Base-by-base conservation (phyloP, 2,329 filamentous ascomycete species). In the Dactylonectria estremocensis region DNA sequence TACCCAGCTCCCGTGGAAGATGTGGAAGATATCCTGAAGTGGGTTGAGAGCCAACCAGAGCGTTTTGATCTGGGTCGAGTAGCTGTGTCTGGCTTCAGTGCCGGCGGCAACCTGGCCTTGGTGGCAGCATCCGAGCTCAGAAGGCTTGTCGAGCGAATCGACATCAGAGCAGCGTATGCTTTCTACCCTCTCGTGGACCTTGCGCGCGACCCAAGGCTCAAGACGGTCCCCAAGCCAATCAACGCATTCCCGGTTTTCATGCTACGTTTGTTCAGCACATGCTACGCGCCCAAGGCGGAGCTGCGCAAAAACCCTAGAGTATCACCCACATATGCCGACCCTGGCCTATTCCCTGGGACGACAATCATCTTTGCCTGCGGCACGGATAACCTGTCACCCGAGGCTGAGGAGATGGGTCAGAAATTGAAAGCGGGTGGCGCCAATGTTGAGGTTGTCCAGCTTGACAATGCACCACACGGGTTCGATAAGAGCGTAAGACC, bases 81-180 rank as follows among this genome's bases (percentile, higher is more conserved):
- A 8, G 60, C 49, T 3, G 60, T 67, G 10, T 64, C 65, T 2
- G 65, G 65, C 1, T 67, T 67, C 48, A 64, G 60, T 9, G 54
- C 65, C n/a, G 65, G 65, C 3, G 65, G 54, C 2, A 50, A 35
- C 6, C n/a, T 67, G 11, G 60, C 65, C 11, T 28, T 67, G 5
- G 65, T 62, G 5, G 54, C 54, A 5, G 59, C 64, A 3, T 57
- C 50, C 11, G 37, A 37, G 1, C 28, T 63, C 16, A 53, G 61
- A 43, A 20, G 13, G 5, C 24, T 5, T 5, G 6, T 64, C 18
- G 6, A 20, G 11, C 3, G 33, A 7, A 55, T 63, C 20, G 6
- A 37, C 6, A 54, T 67, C 16, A 35, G 48, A 3, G 37, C 16
- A 3, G 64, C 43, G 2, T 24, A 55, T 11, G 40, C 60, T 1